Evolutionary conservation across 2,329 filamentous ascomycete genomes (phyloP).

Genomic region (Diaporthe eres): DNA sequence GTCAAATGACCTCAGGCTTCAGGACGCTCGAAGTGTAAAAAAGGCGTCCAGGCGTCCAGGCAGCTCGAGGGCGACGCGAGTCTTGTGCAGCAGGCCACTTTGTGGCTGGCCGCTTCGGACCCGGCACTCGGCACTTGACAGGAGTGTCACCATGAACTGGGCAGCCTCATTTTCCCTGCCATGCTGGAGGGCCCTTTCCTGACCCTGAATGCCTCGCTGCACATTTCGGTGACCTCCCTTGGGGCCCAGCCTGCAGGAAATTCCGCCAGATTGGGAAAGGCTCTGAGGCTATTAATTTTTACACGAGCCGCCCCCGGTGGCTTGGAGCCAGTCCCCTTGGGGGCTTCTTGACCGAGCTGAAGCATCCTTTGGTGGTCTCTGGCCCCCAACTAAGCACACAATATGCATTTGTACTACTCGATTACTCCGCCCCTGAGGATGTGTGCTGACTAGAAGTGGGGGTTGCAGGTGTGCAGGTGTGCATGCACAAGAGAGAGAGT

Average conservation of each 20-base stretch:
- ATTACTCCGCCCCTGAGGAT: background rate
- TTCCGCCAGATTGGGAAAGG: background rate
- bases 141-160: background rate
- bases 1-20: background rate
- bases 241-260: background rate
- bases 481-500: background rate
- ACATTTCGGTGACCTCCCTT: background rate
- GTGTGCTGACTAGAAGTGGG: background rate
- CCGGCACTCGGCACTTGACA: background rate
- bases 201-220: background rate
- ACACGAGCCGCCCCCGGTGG: background rate
- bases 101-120: background rate
- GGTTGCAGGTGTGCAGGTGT: background rate
- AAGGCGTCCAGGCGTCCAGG: background rate
- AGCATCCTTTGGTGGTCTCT: background rate
- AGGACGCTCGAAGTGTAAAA: background rate
- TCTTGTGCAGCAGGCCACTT: background rate
- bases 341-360: background rate
- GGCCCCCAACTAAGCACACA: background rate
- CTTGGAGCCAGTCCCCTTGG: background rate
- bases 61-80: background rate
- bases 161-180: background rate
- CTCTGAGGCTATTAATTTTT: background rate
- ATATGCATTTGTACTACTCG: background rate
- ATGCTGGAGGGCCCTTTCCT: background rate